Evolutionary conservation across 805 yeast genomes (phyloP).

Genomic region (Phaffomyces opuntiae): DNA sequence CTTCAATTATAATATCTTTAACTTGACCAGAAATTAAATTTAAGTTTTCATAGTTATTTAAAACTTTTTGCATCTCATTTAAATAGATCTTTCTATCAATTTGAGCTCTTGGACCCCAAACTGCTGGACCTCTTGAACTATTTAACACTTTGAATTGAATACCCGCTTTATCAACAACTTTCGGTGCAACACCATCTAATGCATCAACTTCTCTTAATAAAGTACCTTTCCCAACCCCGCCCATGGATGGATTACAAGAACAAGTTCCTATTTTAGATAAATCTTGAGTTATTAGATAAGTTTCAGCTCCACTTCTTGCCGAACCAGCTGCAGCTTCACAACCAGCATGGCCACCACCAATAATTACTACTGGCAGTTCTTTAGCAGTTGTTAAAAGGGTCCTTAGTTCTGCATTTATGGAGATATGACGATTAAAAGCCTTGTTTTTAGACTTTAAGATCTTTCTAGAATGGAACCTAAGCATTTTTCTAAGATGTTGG

Average conservation of each 20-base stretch:
- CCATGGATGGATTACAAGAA: constrained; percentile 96
- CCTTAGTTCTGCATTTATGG: constrained; percentile 19
- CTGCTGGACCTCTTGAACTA: constrained; percentile 88
- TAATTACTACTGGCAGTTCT: constrained; percentile 63
- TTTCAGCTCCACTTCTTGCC: constrained; percentile 71
- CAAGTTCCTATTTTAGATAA: constrained; percentile 80
- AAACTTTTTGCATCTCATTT: constrained; percentile 66
- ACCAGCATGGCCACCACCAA: constrained; percentile 99
- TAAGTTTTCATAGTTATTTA: constrained; percentile 50
- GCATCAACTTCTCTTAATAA: constrained; percentile 91
- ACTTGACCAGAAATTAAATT: constrained; percentile 64
- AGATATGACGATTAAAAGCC: constrained; percentile 5
- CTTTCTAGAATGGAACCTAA: neutral
- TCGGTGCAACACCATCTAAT: constrained; percentile 82
- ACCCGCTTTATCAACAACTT: constrained; percentile 88
- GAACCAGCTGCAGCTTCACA: constrained; percentile 95
- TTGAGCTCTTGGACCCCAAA: constrained; percentile 98
- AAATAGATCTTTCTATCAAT: constrained; percentile 81
- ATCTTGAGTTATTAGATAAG: constrained; percentile 73
- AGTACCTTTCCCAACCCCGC: constrained; percentile 98
- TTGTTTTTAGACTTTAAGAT: neutral
- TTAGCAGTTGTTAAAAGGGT: constrained; percentile 9
- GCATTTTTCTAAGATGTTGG: neutral
- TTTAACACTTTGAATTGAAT: constrained; percentile 85
- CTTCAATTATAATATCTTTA: constrained; percentile 70